Conservation (phyloP, 176 grass and related monocot genomes). For the Oryza meridionalis region DNA sequence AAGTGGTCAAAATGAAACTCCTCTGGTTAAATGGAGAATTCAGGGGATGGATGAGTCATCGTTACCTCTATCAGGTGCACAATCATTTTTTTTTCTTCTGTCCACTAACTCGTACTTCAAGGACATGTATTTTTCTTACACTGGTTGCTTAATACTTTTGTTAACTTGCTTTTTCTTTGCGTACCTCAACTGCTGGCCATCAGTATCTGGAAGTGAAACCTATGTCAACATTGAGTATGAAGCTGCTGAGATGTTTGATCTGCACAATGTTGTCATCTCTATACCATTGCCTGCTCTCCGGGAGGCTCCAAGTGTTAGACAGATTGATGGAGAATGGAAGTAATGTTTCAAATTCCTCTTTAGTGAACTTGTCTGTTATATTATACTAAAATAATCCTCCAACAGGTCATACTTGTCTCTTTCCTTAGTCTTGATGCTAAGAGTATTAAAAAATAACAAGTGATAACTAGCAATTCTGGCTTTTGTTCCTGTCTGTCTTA, state of each 20-base stretch:
- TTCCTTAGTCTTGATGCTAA: neutral
- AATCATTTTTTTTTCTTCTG: slow-evolving; percentile 34
- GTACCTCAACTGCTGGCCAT: slow-evolving; percentile 90
- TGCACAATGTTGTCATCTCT: slow-evolving; percentile 78
- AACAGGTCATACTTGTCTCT: neutral
- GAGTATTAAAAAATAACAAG: neutral
- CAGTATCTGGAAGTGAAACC: slow-evolving; percentile 76
- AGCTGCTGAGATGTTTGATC: slow-evolving; percentile 81
- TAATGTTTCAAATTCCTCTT: slow-evolving; percentile 52
- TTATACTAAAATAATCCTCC: slow-evolving; percentile 10
- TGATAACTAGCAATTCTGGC: neutral
- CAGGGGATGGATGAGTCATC: slow-evolving; percentile 77
- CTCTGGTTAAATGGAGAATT: slow-evolving; percentile 93
- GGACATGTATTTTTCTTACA: neutral
- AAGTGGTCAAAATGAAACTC: slow-evolving; percentile 88
- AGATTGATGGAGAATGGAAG: slow-evolving; percentile 98
- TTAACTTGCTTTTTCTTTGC: slow-evolving; percentile 26
- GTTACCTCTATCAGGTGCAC: slow-evolving; percentile 69
- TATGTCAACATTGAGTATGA: slow-evolving; percentile 94
- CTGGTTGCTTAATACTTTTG: neutral
- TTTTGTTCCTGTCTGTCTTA: slow-evolving; percentile 15
- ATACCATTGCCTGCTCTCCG: slow-evolving; percentile 72
- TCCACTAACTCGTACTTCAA: slow-evolving; percentile 15
- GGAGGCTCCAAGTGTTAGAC: slow-evolving; percentile 75
- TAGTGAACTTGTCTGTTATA: slow-evolving; percentile 2